Evolutionary conservation across 2,329 filamentous ascomycete genomes (phyloP), one percentile per base, ranked within the genome.

Genomic region (Colletotrichum gigasporum): DNA sequence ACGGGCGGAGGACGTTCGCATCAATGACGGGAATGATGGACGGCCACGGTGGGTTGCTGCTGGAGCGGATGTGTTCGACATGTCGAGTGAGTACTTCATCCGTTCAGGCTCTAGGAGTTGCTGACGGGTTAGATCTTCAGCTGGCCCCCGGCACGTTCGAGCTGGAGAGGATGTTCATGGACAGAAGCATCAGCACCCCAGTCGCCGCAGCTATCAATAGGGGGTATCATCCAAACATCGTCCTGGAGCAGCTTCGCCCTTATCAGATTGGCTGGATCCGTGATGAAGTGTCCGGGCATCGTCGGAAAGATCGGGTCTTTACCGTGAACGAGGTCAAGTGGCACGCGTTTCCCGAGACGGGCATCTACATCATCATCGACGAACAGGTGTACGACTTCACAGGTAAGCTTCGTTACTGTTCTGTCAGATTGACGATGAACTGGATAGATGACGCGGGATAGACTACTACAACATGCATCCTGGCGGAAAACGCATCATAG

Each of bases 381-480:
- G 45, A n/a, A 35, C 2, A n/a, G 12, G 60, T 63, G 0, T 63
- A 63, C 45, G 60, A 63, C 47, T 16, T 63, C n/a, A 63, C 60
- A 7, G 42, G 59, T 63, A 41, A 14, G 48, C 26, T 14, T 10
- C n/a, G 6, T 3, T n/a, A 11, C 6, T 0, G 3, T 35, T 5
- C 4, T n/a, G 1, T 7, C 18, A n/a, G n/a, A n/a, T n/a, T n/a
- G n/a, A n/a, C n/a, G n/a, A n/a, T 2, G 20, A 14, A 0, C 7
- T 11, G 24, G 3, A n/a, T 2, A 30, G n/a, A 20, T 52, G 18
- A 53, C 45, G 9, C 2, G 1, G 8, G 5, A 1, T 8, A 52
- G 60, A 47, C 1, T 58, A 57, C 18, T 24, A 18, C 28, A 28
- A 58, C 22, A 18, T 62, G 24, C 58, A 62, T n/a, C 51, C 55